Evolutionary conservation across 371 early-diverging fungal species (phyloP), one percentile per base, ranked within the genome.

Genomic region (Quaeritorhiza haematococci): DNA sequence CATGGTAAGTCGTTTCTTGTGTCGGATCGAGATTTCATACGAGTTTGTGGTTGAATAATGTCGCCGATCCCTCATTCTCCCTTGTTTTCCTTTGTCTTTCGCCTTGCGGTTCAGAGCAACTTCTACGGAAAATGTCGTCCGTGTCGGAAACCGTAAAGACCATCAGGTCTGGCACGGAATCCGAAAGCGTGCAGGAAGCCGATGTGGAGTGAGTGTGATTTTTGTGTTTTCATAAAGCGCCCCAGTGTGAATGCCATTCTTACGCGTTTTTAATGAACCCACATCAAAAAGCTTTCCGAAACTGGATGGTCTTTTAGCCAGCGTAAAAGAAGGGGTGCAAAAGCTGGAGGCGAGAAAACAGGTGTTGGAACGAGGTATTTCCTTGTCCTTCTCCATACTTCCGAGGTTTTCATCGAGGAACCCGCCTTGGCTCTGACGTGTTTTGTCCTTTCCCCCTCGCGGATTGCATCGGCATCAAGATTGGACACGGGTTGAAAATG

Each of bases 331-430:
- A 5, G 46, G 55, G n/a, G 49, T 64, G 7, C 4, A 21, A 4
- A 58, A 45, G 26, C 23, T 69, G 23, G 66, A 62, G 10, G 42
- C 55, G 35, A 59, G 52, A 30, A 52, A 52, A 15, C 51, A 62
- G 24, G 56, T 59, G 1, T 53, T 73, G 2, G 62, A 55, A 33
- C 44, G 73, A 49, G 66, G 64, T 59, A 46, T n/a, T n/a, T n/a
- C n/a, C n/a, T n/a, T n/a, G n/a, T n/a, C n/a, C n/a, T n/a, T n/a
- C n/a, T n/a, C n/a, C n/a, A n/a, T n/a, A n/a, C n/a, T n/a, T n/a
- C n/a, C n/a, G n/a, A n/a, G n/a, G n/a, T n/a, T n/a, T n/a, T n/a
- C n/a, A n/a, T n/a, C n/a, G n/a, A n/a, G n/a, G 32, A 32, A 13
- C 32, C 28, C 53, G 54, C 30, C 49, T 61, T 26, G 44, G 0